Percentiles rank a stretch among this genome's conserved stretches.
phyloP scores from a whole-genome alignment of 1,284 basidiomycete species.

The Stygiomarasmius scandens region DNA sequence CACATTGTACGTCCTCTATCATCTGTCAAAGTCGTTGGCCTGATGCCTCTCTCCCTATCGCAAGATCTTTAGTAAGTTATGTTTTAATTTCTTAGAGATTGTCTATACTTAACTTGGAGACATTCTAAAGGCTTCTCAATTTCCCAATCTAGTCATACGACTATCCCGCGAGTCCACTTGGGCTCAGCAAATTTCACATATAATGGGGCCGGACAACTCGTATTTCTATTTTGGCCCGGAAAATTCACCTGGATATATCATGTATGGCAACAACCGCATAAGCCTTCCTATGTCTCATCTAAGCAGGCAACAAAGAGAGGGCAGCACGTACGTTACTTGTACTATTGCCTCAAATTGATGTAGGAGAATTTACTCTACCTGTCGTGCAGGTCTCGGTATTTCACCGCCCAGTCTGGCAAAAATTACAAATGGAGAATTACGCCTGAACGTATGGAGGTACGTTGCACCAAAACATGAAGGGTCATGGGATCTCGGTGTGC shows the following conservation, averaged over 20 bases:
- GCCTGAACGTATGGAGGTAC: conserved; percentile 66
- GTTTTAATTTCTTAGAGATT: background rate
- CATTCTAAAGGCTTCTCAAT: conserved; percentile 46
- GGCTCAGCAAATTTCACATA: conserved; percentile 62
- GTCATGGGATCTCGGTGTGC: background rate
- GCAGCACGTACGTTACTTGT: conserved; percentile 55
- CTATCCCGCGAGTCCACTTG: conserved; percentile 64
- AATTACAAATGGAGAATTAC: conserved; percentile 72
- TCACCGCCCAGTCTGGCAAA: conserved; percentile 63
- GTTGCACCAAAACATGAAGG: too few species aligned
- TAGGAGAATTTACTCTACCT: too few species aligned
- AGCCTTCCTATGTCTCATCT: conserved; percentile 57
- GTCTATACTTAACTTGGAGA: conserved; percentile 8
- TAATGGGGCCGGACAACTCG: conserved; percentile 72
- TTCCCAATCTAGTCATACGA: conserved; percentile 62
- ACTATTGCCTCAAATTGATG: background rate
- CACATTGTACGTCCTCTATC: conserved; percentile 54
- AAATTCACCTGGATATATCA: conserved; percentile 59
- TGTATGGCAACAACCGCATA: conserved; percentile 65
- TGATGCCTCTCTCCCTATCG: background rate
- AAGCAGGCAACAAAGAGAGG: conserved; percentile 56
- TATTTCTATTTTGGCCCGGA: conserved; percentile 74
- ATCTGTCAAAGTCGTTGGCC: conserved; percentile 1
- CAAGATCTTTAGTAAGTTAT: conserved; percentile 3
- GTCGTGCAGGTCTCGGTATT: conserved; percentile 75